Base-by-base conservation (phyloP, 2,329 filamentous ascomycete genomes). In the Beauveria australis region DNA sequence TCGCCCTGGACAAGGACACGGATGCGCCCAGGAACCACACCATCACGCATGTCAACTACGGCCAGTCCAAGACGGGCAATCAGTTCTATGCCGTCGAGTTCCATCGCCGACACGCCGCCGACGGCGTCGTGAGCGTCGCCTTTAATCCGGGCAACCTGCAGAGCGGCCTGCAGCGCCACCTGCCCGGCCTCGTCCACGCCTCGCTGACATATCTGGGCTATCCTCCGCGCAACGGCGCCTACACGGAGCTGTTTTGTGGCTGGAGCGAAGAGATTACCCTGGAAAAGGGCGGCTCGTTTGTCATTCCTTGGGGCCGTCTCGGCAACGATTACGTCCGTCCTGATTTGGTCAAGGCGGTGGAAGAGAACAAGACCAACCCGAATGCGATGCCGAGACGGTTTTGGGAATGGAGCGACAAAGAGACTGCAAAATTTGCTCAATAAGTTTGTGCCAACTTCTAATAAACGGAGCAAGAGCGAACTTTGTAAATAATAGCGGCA, bases 341-440 rank as follows among this genome's bases (percentile, higher is more conserved):
- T 3, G 62, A 63, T 7, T 67, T 70, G 19, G 54, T 73, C 33
- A 58, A 65, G 2, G 53, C 55, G 10, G 67, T 67, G 4, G 63
- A 64, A 30, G 70, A 69, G 63, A 61, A 66, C 7, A 63, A 66
- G 46, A 64, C 64, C 1, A 69, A 74, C 1, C 71, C 72, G 5
- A 68, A 63, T n/a, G 72, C 69, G 6, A 54, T 62, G 7, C 70
- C 65, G 0, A 63, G 67, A 48, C 65, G 66, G 30, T 73, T 74
- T 24, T 75, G 70, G 71, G 65, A 71, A 16, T 75, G 73, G 73
- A 68, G 66, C 3, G 68, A 73, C 57, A 65, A 67, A 28, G 70
- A 74, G 53, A 65, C 74, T 18, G 44, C 52, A 9, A 46, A 56
- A 12, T 61, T 43, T 55, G 59, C 33, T 18, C 37, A 43, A 30